Conservation (phyloP, 352 stramenopile genomes). For the Globisporangium cystogenes region DNA sequence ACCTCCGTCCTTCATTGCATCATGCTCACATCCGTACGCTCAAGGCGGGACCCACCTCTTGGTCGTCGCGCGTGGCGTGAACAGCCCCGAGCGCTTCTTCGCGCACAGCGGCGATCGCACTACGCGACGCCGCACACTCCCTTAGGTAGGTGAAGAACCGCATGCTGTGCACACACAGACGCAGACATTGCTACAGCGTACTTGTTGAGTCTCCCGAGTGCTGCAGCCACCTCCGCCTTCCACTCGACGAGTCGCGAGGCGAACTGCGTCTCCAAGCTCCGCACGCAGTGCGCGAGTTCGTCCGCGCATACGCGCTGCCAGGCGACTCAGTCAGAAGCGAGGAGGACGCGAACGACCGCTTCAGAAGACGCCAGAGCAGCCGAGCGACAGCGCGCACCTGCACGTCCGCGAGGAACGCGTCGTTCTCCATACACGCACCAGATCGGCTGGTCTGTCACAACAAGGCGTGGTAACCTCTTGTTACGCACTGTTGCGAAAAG, state of each 20-base stretch:
- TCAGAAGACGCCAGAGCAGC: no score
- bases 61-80: neutral
- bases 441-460: no score
- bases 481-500: no score
- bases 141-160: no score
- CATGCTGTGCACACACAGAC: no score
- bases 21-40: no score
- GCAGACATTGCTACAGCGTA: no score
- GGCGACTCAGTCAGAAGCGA: no score
- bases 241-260: slow-evolving; percentile 3
- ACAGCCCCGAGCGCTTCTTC: slow-evolving; percentile 6
- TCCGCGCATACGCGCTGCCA: slow-evolving; percentile 11
- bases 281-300: slow-evolving; percentile 13
- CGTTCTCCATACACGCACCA: no score
- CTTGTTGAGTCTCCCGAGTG: neutral
- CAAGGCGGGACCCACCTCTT: slow-evolving; percentile 5
- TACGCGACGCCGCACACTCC: neutral
- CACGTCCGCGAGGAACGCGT: neutral
- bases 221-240: slow-evolving; percentile 1
- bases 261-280: slow-evolving; percentile 7
- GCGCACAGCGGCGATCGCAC: slow-evolving; percentile 6
- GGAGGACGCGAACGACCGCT: no score
- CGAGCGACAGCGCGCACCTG: neutral
- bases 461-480: no score
- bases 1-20: neutral